Evolutionary conservation across 2,329 filamentous ascomycete species (phyloP), one percentile per base, ranked within the genome.

Genomic region (Fusarium chaquense): DNA sequence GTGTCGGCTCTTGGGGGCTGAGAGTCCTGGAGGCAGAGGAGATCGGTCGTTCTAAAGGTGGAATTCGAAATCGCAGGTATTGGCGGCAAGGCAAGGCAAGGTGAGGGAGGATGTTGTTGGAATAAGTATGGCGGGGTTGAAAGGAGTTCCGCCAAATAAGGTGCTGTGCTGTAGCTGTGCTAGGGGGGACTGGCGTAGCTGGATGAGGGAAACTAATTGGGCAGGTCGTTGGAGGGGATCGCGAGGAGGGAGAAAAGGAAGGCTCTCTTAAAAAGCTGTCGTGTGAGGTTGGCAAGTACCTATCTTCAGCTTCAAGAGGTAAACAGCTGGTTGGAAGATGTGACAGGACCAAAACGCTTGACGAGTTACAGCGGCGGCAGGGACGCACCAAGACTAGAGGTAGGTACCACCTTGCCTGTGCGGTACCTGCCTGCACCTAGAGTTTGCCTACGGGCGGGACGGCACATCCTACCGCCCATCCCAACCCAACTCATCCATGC

Each of bases 121-220:
- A 58, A 56, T 68, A 44, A 16, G 41, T 44, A 72, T 75, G 73
- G 73, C 67, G 73, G 73, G 73, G 73, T 75, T 69, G 67, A 62
- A 65, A 65, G 70, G 65, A 71, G 68, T 54, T 64, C 69, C 63
- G 59, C 54, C 35, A 65, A 28, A 41, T 30, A 38, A 53, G 32
- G 53, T 65, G 40, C 60, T 49, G 43, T 40, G 35, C 52, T 49
- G 53, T 40, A 58, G 45, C 53, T 65, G 61, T 62, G 55, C 50
- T 65, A 51, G 54, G 47, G 35, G 59, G 47, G 44, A 63, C 66
- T 33, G 45, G 54, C 62, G 56, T 59, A 73, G 71, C 71, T 65
- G 52, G 56, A 41, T 50, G 62, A 60, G 69, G 47, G 51, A 53
- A 46, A 52, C 38, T 53, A 54, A 67, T 58, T 52, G 45, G 40